Conservation (phyloP, 345 rosid species). For the Anacardium occidentale region DNA sequence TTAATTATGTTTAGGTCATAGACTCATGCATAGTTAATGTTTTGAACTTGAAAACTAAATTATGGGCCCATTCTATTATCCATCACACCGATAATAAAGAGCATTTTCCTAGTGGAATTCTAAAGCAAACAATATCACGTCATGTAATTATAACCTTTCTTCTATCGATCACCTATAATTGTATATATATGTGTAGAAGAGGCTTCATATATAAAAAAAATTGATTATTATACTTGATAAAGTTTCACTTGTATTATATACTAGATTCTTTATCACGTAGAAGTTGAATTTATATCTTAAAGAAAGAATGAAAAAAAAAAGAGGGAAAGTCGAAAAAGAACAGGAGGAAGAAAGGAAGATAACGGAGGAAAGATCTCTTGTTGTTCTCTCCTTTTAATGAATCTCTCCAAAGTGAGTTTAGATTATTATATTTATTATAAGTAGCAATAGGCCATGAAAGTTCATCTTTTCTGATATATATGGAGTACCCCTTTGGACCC, state of each 20-base stretch:
- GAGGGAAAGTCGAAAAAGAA: background rate
- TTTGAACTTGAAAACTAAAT: constrained; percentile 18
- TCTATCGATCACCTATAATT: background rate
- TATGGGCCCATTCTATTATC: constrained; percentile 28
- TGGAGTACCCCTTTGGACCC: constrained; percentile 28
- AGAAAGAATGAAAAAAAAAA: background rate
- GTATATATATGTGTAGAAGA: constrained; percentile 24
- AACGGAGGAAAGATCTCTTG: constrained; percentile 40
- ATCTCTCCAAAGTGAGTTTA: constrained; percentile 40
- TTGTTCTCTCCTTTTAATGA: constrained; percentile 59
- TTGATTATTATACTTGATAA: constrained; percentile 16
- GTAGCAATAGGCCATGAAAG: too few species aligned
- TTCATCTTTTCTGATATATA: background rate
- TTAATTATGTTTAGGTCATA: constrained; percentile 43
- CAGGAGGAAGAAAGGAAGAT: background rate
- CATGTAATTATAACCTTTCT: background rate
- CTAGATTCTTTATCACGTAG: constrained; percentile 31
- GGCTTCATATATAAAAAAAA: background rate
- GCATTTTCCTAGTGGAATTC: constrained; percentile 43
- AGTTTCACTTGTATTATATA: constrained; percentile 24
- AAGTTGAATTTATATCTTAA: constrained; percentile 37
- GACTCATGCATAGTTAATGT: constrained; percentile 31
- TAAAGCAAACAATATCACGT: constrained; percentile 26
- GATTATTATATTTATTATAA: too few species aligned
- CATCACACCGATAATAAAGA: constrained; percentile 34